These are phyloP conservation scores for Medicago arabica DNA, from an alignment of 306 rosid species.

Conservation along the genomic window DNA sequence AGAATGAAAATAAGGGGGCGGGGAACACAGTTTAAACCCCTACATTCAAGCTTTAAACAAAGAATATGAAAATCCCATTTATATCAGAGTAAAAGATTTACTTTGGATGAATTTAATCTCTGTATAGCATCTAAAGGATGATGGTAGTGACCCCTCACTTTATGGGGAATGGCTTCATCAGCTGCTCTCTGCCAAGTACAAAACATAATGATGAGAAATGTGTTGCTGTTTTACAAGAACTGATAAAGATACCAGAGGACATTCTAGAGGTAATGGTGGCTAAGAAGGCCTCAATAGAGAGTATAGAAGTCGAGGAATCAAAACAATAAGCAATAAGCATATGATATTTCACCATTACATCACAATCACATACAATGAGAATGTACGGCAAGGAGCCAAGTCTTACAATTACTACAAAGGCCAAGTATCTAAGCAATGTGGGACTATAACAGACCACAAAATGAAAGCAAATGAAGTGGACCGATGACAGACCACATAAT, in stretches of 20 bases:
- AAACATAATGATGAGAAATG: slow-evolving; percentile 31
- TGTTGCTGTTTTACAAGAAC: slow-evolving; percentile 2
- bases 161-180: slow-evolving; percentile 71
- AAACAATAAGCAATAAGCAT: slow-evolving; percentile 6
- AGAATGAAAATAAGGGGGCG: background rate
- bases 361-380: slow-evolving; percentile 13
- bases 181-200: slow-evolving; percentile 63
- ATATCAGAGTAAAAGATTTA: slow-evolving; percentile 41
- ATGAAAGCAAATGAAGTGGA: background rate
- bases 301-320: slow-evolving; percentile 25
- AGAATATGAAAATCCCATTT: background rate
- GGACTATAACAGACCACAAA: background rate
- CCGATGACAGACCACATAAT: background rate
- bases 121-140: slow-evolving; percentile 69
- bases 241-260: slow-evolving; percentile 13
- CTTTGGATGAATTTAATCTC: slow-evolving; percentile 65
- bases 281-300: background rate
- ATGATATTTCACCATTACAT: slow-evolving; percentile 21
- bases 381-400: background rate
- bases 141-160: slow-evolving; percentile 68
- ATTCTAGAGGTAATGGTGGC: slow-evolving; percentile 4
- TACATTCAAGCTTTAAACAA: slow-evolving; percentile 10
- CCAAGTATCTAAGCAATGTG: background rate
- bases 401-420: background rate
- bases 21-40: slow-evolving; percentile 5